These are phyloP conservation scores for Mycosarcoma mackinlayi DNA, from an alignment of 1,284 basidiomycete genomes.

Conservation along the genomic window DNA sequence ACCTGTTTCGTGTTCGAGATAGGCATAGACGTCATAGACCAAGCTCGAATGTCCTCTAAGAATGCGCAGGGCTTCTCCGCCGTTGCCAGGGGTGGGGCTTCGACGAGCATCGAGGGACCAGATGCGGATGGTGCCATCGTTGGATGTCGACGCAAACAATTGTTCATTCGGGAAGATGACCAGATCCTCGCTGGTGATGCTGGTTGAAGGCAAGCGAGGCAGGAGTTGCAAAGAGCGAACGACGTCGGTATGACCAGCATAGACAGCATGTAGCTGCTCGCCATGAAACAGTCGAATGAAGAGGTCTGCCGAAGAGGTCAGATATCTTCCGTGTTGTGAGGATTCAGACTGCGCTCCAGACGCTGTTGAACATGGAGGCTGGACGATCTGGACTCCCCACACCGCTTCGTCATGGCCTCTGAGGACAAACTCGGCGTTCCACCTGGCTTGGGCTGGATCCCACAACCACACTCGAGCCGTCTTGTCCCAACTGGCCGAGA, in stretches of 20 bases:
- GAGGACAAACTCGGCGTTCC: slow-evolving; percentile 25
- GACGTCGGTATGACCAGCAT: slow-evolving; percentile 52
- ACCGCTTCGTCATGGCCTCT: slow-evolving; percentile 53
- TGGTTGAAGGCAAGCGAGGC: background rate
- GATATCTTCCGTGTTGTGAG: slow-evolving; percentile 25
- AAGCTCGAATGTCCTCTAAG: slow-evolving; percentile 40
- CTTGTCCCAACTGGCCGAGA: slow-evolving; percentile 53
- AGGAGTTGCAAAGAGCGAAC: slow-evolving; percentile 37
- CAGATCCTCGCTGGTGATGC: background rate
- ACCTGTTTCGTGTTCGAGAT: background rate
- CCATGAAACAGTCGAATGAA: slow-evolving; percentile 52
- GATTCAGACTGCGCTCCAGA: background rate
- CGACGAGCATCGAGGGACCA: slow-evolving; percentile 40
- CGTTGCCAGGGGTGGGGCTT: slow-evolving; percentile 39
- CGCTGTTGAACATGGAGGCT: slow-evolving; percentile 13
- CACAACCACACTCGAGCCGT: slow-evolving; percentile 39
- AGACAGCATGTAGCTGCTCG: slow-evolving; percentile 39
- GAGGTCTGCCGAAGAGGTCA: slow-evolving; percentile 52
- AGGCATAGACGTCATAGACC: slow-evolving; percentile 38
- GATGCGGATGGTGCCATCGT: slow-evolving; percentile 44
- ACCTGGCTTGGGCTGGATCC: slow-evolving; percentile 20
- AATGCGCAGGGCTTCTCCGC: slow-evolving; percentile 30
- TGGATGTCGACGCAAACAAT: slow-evolving; percentile 39
- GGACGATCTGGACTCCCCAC: slow-evolving; percentile 48
- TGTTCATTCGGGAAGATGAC: slow-evolving; percentile 15